Conservation (phyloP, 2,329 filamentous ascomycete genomes). For the Hypoxylon sp. region DNA sequence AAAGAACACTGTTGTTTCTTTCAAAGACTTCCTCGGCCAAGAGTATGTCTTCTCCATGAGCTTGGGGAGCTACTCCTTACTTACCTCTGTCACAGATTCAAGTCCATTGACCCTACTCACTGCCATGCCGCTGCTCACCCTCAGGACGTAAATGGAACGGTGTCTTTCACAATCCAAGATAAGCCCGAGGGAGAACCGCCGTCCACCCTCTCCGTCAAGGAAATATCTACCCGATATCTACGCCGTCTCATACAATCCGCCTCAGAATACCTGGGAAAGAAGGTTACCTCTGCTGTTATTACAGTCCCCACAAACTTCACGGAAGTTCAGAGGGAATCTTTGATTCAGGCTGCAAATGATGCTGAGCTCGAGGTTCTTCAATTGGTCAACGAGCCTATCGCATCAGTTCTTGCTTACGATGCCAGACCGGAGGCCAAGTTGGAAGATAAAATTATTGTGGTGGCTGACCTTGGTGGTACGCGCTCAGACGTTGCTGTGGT, state of each 20-base stretch:
- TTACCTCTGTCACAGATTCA: slow-evolving; percentile 72
- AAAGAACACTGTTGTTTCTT: slow-evolving; percentile 93
- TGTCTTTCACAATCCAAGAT: slow-evolving; percentile 89
- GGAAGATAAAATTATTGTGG: slow-evolving; percentile 89
- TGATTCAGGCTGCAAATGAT: slow-evolving; percentile 82
- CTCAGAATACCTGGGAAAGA: slow-evolving; percentile 91
- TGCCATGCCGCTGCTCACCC: slow-evolving; percentile 95
- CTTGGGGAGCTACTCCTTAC: not conserved
- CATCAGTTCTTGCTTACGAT: slow-evolving; percentile 91
- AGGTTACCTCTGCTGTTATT: slow-evolving; percentile 94
- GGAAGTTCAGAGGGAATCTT: slow-evolving; percentile 86
- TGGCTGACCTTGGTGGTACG: slow-evolving; percentile 93
- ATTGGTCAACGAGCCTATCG: slow-evolving; percentile 91
- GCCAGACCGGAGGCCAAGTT: slow-evolving; percentile 81
- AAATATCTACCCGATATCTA: slow-evolving; percentile 88
- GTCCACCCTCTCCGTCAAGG: slow-evolving; percentile 81
- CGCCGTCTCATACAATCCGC: slow-evolving; percentile 85
- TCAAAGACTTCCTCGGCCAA: slow-evolving; percentile 95
- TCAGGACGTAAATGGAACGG: slow-evolving; percentile 76
- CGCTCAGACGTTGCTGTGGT: slow-evolving; percentile 93
- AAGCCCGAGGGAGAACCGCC: slow-evolving; percentile 72
- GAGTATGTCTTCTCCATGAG: slow-evolving; percentile 71
- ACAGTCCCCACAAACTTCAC: slow-evolving; percentile 94
- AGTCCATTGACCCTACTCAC: slow-evolving; percentile 95
- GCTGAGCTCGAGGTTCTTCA: slow-evolving; percentile 92